Conservation (phyloP, 2,329 filamentous ascomycete genomes). For the Sordariomycetes sp. region DNA sequence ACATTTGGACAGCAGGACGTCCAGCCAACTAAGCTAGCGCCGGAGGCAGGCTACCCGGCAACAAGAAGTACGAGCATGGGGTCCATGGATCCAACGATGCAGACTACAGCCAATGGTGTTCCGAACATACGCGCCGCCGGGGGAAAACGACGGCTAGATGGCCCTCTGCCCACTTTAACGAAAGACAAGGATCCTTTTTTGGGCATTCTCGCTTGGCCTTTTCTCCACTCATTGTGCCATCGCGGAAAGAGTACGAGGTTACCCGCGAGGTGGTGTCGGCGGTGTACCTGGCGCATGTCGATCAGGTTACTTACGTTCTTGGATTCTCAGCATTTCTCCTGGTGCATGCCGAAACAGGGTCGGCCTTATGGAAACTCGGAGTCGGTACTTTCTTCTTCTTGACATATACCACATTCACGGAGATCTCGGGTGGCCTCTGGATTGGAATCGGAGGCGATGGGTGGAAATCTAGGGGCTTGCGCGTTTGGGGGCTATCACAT, state of each 20-base stretch:
- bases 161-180: too few relatives aligned
- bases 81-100: too few relatives aligned
- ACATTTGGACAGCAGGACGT: conserved; percentile 18
- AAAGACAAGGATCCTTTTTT: too few relatives aligned
- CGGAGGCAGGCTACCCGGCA: not conserved
- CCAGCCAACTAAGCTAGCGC: conserved; percentile 5
- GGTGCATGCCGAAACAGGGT: not conserved
- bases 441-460: not conserved
- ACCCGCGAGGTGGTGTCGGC: too few relatives aligned
- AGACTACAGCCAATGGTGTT: too few relatives aligned
- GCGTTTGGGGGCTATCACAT: not conserved
- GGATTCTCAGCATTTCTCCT: not conserved
- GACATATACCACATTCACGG: not conserved
- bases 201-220: too few relatives aligned
- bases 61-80: too few relatives aligned
- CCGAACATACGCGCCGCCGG: too few relatives aligned
- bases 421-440: not conserved
- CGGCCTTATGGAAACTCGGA: not conserved
- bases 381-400: not conserved
- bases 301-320: not conserved
- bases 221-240: too few relatives aligned
- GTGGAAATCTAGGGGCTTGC: not conserved
- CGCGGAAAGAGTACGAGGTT: too few relatives aligned
- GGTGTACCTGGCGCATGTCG: too few relatives aligned
- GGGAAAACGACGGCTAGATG: too few relatives aligned